Base-by-base conservation (phyloP, 345 rosid species). In the Eucalyptus microcorys region DNA sequence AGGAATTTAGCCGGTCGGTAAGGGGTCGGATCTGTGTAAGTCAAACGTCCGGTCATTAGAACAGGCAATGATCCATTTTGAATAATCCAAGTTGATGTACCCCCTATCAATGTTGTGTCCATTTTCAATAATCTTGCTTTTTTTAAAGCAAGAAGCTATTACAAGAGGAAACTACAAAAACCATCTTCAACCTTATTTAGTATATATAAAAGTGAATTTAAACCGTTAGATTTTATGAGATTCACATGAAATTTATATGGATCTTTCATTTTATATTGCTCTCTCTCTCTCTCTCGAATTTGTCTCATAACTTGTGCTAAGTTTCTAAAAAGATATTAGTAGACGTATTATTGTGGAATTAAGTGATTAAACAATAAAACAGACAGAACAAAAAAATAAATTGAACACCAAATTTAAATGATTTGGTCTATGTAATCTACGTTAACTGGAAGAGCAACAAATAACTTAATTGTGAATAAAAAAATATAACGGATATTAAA, bases 371-470 rank as follows among this genome's bases (percentile, higher is more conserved):
- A 55, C 61, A 55, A 10, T 55, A 55, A 55, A 24, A 55, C 13
- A 9, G 3, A 24, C 0, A 55, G 0, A 24, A 55, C 2, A 24
- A 55, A 55, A 24, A 22, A 24, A 10, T 10, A 55, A 55, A 24
- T 10, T 5, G 30, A 22, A 10, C 13, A 55, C 13, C 1, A 24
- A 0, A 55, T 55, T 55, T 55, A 55, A 5, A 26, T 55, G 13
- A 55, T 55, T 24, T 5, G 21, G 1, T 55, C 6, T 0, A 24
- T 55, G 13, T 26, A 2, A 22, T 5, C 1, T 55, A 55, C 6
- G 1, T 24, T 26, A 0, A 53, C 0, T 3, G 1, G 26, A 53
- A 53, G 5, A 53, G 11, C 0, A 22, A 0, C 26, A 53, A 53
- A 19, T 1, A 4, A 53, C 10, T 53, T 55, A 9, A 55, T 4